Base-by-base conservation (phyloP, 345 rosid genomes). In the Sonneratia alba region DNA sequence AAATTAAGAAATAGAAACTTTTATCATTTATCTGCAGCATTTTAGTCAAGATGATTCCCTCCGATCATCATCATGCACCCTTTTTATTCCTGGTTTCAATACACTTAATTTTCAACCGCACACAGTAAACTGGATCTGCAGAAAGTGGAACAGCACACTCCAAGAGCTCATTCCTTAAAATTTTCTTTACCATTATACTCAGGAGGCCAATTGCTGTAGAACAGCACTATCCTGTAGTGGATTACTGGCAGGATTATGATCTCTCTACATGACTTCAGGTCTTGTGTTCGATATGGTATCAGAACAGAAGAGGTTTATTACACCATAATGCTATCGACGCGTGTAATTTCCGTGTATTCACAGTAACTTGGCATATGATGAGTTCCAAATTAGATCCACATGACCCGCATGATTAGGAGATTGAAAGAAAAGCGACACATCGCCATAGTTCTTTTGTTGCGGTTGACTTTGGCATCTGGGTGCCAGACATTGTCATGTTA, bases 401-500 rank as follows among this genome's bases (percentile, higher is more conserved):
- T 48, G 53, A 48, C 14, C 0, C 18, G 15, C 18, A 48, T 48
- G 53, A 15, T 2, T 45, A 27, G 49, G 49, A 45, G 49, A 16
- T 48, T 13, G 53, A 15, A 48, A 16, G 53, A 27, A 27, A 15
- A 48, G 18, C 4, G 53, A 48, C 18, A 48, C 53, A 59, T 59
- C 32, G 21, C 65, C 36, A 59, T 19, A 7, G 12, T n/a, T 59
- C 65, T 65, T 65, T 72, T 49, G 70, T 24, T 72, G 75, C 63
- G 48, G 70, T 72, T 72, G 75, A 72, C 75, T 72, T 65, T 65
- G 74, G 63, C 68, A 66, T 63, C 40, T 37, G 51, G 74, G 48
- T 37, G 61, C 16, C 47, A 42, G 69, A 51, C 51, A 61, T 47
- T 27, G 32, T 27, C 32, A 27, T 72, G 18, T 71, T 47, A 56